These are phyloP conservation scores for Botrytis sinoallii DNA, from an alignment of 2,329 filamentous ascomycete species.

Conservation along the genomic window DNA sequence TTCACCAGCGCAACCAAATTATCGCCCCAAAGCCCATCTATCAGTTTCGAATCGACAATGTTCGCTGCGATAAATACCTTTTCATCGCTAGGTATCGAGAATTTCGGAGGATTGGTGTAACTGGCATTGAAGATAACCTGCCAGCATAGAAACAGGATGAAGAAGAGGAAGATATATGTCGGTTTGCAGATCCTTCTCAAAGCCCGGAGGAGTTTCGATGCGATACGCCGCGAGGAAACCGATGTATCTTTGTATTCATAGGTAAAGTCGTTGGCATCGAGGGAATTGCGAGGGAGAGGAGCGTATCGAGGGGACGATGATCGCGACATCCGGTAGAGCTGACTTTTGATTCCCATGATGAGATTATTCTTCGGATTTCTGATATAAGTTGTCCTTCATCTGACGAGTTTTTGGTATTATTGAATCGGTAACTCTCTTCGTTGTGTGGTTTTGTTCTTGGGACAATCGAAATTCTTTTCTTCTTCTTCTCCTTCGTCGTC, in stretches of 20 bases:
- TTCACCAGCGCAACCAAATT: conserved; percentile 60
- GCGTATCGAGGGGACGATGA: conserved; percentile 34
- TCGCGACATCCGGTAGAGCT: not conserved
- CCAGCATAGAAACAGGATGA: conserved; percentile 28
- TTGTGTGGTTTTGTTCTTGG: not conserved
- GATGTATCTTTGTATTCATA: conserved; percentile 32
- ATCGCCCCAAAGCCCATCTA: conserved; percentile 61
- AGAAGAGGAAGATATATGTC: conserved; percentile 27
- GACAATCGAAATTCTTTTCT: too few relatives aligned
- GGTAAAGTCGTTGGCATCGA: conserved; percentile 22
- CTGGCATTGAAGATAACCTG: conserved; percentile 42
- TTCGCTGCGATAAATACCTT: conserved; percentile 73
- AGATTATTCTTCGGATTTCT: not conserved
- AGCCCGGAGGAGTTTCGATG: conserved; percentile 24
- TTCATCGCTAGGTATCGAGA: conserved; percentile 50
- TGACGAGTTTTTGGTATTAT: not conserved
- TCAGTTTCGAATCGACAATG: conserved; percentile 64
- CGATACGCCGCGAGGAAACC: conserved; percentile 17
- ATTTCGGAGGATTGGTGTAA: conserved; percentile 42
- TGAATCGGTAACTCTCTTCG: not conserved
- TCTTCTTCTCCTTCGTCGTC: not conserved
- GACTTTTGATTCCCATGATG: not conserved
- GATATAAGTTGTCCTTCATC: not conserved
- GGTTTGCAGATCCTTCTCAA: conserved; percentile 27
- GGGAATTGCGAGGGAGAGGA: conserved; percentile 27